Conservation (phyloP, 78 protist genomes). For the slime mould (Dictyostelium discoideum) region DNA sequence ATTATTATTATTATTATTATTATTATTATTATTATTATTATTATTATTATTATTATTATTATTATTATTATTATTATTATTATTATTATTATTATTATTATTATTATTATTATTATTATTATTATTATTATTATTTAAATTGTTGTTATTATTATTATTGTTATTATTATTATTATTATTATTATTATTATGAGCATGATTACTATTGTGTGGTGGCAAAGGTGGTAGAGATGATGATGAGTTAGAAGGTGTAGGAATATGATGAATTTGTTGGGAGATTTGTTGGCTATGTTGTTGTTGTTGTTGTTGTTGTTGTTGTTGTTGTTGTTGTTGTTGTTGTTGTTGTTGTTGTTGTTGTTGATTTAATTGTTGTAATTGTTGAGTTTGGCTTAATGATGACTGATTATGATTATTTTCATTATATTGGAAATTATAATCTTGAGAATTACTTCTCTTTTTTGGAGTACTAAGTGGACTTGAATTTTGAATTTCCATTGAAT, state of each 20-base stretch:
- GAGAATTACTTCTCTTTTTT: constrained; percentile 43
- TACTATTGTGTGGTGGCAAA: not conserved
- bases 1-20: not conserved
- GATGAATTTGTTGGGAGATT: not conserved
- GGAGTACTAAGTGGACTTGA: constrained; percentile 13
- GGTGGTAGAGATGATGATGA: not conserved
- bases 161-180: not conserved
- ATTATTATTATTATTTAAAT: not conserved
- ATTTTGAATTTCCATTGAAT: constrained; percentile 34
- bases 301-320: not conserved
- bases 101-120: not conserved
- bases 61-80: not conserved
- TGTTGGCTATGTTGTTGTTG: not conserved
- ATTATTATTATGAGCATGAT: not conserved
- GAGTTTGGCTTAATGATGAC: not conserved
- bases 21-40: not conserved
- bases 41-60: not conserved
- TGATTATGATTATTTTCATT: not conserved
- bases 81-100: not conserved
- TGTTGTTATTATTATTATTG: too few relatives aligned
- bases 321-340: not conserved
- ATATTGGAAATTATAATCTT: constrained; percentile 16
- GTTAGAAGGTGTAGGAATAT: not conserved
- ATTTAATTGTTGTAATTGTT: not conserved
- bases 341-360: not conserved